Evolutionary conservation across 129 eudicot species (phyloP).

Genomic region (Logfia minima): DNA sequence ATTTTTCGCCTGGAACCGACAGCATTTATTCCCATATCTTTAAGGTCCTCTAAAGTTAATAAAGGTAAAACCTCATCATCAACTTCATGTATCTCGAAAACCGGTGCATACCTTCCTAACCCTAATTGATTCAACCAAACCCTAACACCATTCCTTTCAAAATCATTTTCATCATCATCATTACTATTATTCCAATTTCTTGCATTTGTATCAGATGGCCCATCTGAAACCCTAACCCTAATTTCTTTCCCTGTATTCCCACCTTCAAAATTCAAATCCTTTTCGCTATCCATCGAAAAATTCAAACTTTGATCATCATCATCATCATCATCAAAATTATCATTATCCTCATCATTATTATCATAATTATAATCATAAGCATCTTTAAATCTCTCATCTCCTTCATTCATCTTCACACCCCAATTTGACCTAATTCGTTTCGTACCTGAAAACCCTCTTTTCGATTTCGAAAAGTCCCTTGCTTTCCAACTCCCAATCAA

Average conservation of each 20-base stretch:
- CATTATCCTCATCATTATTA: slow-evolving; percentile 17
- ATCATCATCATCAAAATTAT: slow-evolving; percentile 27
- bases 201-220: slow-evolving; percentile 48
- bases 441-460: slow-evolving; percentile 30
- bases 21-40: slow-evolving; percentile 79
- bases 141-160: slow-evolving; percentile 53
- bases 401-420: slow-evolving; percentile 41
- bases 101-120: slow-evolving; percentile 55
- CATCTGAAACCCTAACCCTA: slow-evolving; percentile 56
- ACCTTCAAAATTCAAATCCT: slow-evolving; percentile 19
- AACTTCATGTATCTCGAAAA: slow-evolving; percentile 78
- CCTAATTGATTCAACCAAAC: slow-evolving; percentile 67
- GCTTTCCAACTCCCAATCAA: slow-evolving; percentile 49
- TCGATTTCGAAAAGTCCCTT: slow-evolving; percentile 33
- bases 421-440: slow-evolving; percentile 51
- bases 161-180: slow-evolving; percentile 8
- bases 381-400: slow-evolving; percentile 29
- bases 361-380: background rate
- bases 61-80: slow-evolving; percentile 69
- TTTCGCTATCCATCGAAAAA: slow-evolving; percentile 43
- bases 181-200: slow-evolving; percentile 35
- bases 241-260: slow-evolving; percentile 16
- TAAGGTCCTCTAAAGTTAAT: slow-evolving; percentile 63
- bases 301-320: slow-evolving; percentile 46
- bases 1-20: slow-evolving; percentile 72